phyloP scores from a whole-genome alignment of 768 basidiomycete species.

The Phlebiopsis gigantea region DNA sequence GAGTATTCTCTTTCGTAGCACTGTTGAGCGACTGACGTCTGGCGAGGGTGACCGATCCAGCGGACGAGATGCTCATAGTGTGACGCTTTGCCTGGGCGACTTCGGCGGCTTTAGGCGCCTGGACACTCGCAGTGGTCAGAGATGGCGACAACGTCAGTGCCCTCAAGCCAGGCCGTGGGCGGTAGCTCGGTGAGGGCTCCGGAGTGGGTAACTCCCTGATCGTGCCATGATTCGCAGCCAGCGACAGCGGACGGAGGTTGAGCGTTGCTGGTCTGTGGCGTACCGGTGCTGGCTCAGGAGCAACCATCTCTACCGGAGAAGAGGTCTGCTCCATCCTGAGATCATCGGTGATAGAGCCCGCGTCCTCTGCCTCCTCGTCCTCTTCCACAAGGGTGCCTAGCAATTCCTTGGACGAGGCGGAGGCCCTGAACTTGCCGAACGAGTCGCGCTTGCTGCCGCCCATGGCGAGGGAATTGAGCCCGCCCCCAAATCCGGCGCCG shows the following conservation, averaged over 20 bases:
- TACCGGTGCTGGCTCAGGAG: constrained; percentile 25
- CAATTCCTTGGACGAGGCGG: constrained; percentile 68
- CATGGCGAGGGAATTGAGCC: constrained; percentile 39
- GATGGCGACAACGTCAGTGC: constrained; percentile 43
- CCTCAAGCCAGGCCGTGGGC: constrained; percentile 43
- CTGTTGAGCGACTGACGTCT: constrained; percentile 36
- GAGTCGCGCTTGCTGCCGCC: constrained; percentile 69
- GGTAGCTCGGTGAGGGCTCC: constrained; percentile 51
- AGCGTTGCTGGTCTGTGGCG: constrained; percentile 64
- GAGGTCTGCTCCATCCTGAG: neutral
- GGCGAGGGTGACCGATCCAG: constrained; percentile 20
- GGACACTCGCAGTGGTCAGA: constrained; percentile 13
- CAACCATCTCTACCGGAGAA: constrained; percentile 10
- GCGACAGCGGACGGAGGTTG: constrained; percentile 66
- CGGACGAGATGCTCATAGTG: constrained; percentile 29
- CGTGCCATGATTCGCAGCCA: constrained; percentile 44
- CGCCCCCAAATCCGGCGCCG: constrained; percentile 35
- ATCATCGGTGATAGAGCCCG: neutral
- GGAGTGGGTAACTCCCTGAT: constrained; percentile 28
- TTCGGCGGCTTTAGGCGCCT: constrained; percentile 7
- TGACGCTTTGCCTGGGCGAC: constrained; percentile 26
- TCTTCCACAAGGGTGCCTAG: constrained; percentile 79
- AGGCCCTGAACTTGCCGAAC: constrained; percentile 58
- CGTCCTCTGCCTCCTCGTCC: constrained; percentile 54
- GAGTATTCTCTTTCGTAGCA: constrained; percentile 16